Base-by-base conservation (phyloP, 2,329 filamentous ascomycete species). In the Rugonectria rugulosa region DNA sequence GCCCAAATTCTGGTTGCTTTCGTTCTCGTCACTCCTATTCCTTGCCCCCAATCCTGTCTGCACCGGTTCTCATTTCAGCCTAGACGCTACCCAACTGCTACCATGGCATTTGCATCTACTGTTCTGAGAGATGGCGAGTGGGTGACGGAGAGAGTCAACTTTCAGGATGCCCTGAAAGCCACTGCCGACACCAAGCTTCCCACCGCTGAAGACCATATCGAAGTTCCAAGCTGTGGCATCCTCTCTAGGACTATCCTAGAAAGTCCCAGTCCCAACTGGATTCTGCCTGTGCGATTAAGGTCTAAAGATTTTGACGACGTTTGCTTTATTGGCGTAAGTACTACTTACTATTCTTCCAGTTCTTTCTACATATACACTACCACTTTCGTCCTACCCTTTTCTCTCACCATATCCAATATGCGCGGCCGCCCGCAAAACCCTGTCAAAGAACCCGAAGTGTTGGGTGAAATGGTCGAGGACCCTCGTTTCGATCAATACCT, bases 231-330 rank as follows among this genome's bases (percentile, higher is more conserved):
- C 17, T 83, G 88, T 56, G 95, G 92, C 4, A 69, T 98, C 26
- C 79, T 98, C 40, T 91, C 91, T 1, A 87, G 84, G 67, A 97
- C 93, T 0, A 72, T 96, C 24, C 79, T 94, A 45, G 83, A 87
- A 48, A 96, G 90, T 60, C 90, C 93, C 2, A 78, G 89, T 29
- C 82, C 89, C 52, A 88, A 88, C 68, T 89, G 84, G 78, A 88
- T 97, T 37, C 77, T 97, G 12, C 90, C 92, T 11, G 91, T 88
- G n/a, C 85, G 88, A 56, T 79, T 98, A 56, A 84, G 93, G 54
- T 87, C 87, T 51, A 79, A 81, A 46, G 74, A 81, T 37, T 80
- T 87, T 57, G 92, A 95, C 64, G 93, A 98, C 75, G 85, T 97
- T 60, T 88, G 93, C 31, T 92, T 97, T 65, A 82, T 99, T 53